These are phyloP conservation scores for Aspergillus luchuensis DNA, from an alignment of 2,329 filamentous ascomycete genomes.

Conservation along the genomic window DNA sequence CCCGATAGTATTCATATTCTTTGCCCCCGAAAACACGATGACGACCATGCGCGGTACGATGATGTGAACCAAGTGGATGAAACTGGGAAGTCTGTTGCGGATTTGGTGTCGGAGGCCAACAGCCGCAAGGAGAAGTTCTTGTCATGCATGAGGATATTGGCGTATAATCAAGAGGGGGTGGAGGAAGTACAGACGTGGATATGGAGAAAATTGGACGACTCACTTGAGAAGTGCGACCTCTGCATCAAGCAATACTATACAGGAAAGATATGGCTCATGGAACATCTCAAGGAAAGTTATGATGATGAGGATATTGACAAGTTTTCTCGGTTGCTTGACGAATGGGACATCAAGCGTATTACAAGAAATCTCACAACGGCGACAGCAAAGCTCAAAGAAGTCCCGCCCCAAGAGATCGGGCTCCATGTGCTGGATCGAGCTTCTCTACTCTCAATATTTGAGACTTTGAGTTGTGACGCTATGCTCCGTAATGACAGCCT, in stretches of 20 bases:
- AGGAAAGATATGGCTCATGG: conserved; percentile 64
- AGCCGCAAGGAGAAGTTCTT: conserved; percentile 64
- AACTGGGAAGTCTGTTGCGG: conserved; percentile 37
- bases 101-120: conserved; percentile 58
- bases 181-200: conserved; percentile 64
- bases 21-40: conserved; percentile 65
- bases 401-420: conserved; percentile 54
- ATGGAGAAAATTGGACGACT: conserved; percentile 57
- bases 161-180: conserved; percentile 63
- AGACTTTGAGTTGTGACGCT: conserved; percentile 80
- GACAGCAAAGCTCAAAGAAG: conserved; percentile 53
- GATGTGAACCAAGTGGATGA: conserved; percentile 54
- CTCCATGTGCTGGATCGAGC: conserved; percentile 56
- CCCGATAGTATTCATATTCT: conserved; percentile 62
- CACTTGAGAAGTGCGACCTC: conserved; percentile 65
- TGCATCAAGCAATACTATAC: conserved; percentile 77
- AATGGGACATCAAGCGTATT: conserved; percentile 64
- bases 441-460: conserved; percentile 79
- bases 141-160: conserved; percentile 69
- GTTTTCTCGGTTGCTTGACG: conserved; percentile 60
- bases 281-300: conserved; percentile 61
- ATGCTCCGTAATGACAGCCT: conserved; percentile 65
- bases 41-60: conserved; percentile 67
- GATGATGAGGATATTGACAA: conserved; percentile 50
- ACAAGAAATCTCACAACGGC: conserved; percentile 61